A percentile compares a stretch with the other conserved stretches of the same genome.
Conservation (phyloP, 2,329 filamentous ascomycete species). For the Colletotrichum graminicola region DNA sequence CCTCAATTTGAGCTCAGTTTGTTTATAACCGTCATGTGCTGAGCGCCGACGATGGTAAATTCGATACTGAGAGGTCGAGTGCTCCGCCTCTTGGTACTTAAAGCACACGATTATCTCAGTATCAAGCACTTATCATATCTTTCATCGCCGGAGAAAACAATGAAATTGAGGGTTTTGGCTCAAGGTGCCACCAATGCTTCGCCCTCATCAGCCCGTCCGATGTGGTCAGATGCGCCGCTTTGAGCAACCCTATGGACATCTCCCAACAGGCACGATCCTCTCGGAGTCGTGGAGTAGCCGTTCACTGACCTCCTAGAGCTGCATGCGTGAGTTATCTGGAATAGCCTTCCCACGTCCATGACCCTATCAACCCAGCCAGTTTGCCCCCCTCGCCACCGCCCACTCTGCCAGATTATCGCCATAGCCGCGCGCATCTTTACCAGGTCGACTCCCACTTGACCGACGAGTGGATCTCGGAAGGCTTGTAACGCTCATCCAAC, state of each 20-base stretch:
- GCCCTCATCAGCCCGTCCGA: not conserved
- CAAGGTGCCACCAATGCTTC: not conserved
- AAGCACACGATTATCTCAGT: not conserved
- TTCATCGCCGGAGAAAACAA: not conserved
- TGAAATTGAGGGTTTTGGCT: not conserved
- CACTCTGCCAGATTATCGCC: not conserved
- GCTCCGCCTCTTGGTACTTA: not conserved
- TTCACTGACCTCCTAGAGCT: not conserved
- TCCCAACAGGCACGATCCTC: not conserved
- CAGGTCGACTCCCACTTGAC: too few species aligned
- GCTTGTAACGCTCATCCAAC: slow-evolving; percentile 6
- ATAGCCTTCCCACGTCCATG: not conserved
- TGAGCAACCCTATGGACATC: not conserved
- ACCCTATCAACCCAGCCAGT: not conserved
- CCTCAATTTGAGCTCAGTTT: not conserved
- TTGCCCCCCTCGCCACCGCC: not conserved
- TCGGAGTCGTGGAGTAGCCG: slow-evolving; percentile 3
- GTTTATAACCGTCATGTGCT: not conserved
- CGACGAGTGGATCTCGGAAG: not conserved
- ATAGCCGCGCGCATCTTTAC: slow-evolving; percentile 21
- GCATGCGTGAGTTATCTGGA: not conserved
- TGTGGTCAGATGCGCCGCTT: not conserved
- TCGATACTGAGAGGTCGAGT: not conserved
- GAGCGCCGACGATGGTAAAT: not conserved
- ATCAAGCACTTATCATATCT: not conserved